A percentile compares a stretch with the other conserved stretches of the same genome.
Conservation (phyloP, 805 yeast species). For the Saturnispora galanensis region DNA sequence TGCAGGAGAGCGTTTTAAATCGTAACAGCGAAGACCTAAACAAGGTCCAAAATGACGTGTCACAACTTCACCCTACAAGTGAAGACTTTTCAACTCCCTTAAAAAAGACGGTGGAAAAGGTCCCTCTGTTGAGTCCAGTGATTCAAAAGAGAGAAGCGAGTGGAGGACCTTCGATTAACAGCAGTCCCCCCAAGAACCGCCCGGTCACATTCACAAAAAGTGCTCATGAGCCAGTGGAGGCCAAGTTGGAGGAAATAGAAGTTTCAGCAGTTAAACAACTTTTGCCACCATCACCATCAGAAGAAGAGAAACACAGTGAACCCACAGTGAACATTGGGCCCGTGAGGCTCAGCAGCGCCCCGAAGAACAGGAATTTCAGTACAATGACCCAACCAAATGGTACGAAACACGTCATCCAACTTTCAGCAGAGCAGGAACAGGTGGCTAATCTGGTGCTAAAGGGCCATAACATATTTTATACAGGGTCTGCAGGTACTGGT, state of each 20-base stretch:
- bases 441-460: constrained; percentile 52
- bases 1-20: constrained; percentile 1
- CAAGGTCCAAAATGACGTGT: neutral
- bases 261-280: too few relatives aligned
- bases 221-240: constrained; percentile 1
- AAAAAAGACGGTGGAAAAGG: too few relatives aligned
- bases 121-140: neutral
- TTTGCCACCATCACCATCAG: too few relatives aligned
- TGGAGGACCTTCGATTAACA: neutral
- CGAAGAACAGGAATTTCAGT: too few relatives aligned
- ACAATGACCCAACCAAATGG: neutral
- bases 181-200: constrained; percentile 3
- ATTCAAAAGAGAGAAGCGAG: constrained; percentile 1
- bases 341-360: too few relatives aligned
- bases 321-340: constrained; percentile 16
- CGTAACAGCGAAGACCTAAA: neutral
- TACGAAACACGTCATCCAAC: constrained; percentile 6
- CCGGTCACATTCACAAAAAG: neutral
- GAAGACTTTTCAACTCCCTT: neutral
- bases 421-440: constrained; percentile 54
- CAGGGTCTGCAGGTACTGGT: constrained; percentile 99
- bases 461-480: constrained; percentile 72
- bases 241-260: constrained; percentile 5
- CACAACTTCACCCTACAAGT: neutral
- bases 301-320: constrained; percentile 10